Base-by-base conservation (phyloP, 352 stramenopile species). In the Albugo laibachii region DNA sequence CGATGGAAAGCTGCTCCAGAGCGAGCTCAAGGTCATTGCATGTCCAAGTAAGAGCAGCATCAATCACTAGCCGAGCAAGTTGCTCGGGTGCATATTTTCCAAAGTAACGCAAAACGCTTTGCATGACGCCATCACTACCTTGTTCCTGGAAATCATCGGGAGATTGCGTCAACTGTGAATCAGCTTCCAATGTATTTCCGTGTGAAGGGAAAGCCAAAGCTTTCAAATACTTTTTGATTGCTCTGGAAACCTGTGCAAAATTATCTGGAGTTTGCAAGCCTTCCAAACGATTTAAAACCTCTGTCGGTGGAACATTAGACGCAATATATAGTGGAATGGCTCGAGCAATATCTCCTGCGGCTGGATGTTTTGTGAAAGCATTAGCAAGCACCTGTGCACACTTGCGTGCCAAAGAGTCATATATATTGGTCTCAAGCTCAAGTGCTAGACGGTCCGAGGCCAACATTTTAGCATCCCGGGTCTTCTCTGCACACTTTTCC, bases 21-120 rank as follows among this genome's bases (percentile, higher is more conserved):
- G 62, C 72, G 53, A 83, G 84, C 14, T 65, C 56, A 37, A 85
- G 62, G 45, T 89, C 70, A 46, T 73, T 50, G 19, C 83, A 56
- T 15, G 63, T 81, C 77, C 77, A 89, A 5, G 52, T 57, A 19
- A 89, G 65, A 13, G 63, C 71, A 14, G 77, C 79, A 47, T 86
- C 71, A 13, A 86, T 65, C 40, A 85, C 64, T 12, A 89, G 45
- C 1, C 68, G 63, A 31, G 77, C 65, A 20, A 89, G 61, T 49
- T 85, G 67, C 45, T 84, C 73, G 0, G 77, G 77, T 6, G 73
- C 75, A 45, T 86, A 67, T 41, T 80, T 70, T 15, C 67, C 67
- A 45, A 85, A 89, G 38, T 89, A 72, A 13, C 62, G 46, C 41
- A 89, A 53, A 11, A 83, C 70, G 1, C 61, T 77, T 18, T 66